phyloP scores from a whole-genome alignment of 768 basidiomycete species.

The Scleroderma bovista region DNA sequence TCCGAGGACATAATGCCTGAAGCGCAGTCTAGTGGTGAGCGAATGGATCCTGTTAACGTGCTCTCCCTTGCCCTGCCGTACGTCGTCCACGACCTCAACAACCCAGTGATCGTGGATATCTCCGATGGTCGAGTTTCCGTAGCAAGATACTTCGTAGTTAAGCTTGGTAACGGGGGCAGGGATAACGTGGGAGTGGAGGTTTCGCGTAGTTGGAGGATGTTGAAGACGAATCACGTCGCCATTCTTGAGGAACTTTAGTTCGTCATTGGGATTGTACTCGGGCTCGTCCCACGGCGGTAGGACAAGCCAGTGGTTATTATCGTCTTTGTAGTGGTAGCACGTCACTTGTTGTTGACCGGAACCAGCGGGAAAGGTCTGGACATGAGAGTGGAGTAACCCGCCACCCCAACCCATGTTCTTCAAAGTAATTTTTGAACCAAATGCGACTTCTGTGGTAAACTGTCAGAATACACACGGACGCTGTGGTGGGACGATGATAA shows the following conservation, averaged over 20 bases:
- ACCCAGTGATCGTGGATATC: slow-evolving; percentile 89
- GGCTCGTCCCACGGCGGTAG: slow-evolving; percentile 78
- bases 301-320: slow-evolving; percentile 90
- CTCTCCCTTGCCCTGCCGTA: slow-evolving; percentile 53
- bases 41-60: slow-evolving; percentile 73
- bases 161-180: slow-evolving; percentile 86
- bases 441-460: slow-evolving; percentile 63
- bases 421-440: slow-evolving; percentile 84
- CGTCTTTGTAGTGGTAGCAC: slow-evolving; percentile 99
- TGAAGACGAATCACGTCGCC: slow-evolving; percentile 77
- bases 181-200: slow-evolving; percentile 88
- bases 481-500: background rate
- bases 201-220: slow-evolving; percentile 79
- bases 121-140: slow-evolving; percentile 86
- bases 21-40: slow-evolving; percentile 83
- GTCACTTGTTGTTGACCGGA: slow-evolving; percentile 95
- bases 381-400: slow-evolving; percentile 92
- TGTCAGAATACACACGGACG: background rate
- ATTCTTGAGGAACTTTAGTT: slow-evolving; percentile 64
- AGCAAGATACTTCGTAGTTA: slow-evolving; percentile 89
- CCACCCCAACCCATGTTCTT: slow-evolving; percentile 99
- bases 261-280: slow-evolving; percentile 56
- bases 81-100: slow-evolving; percentile 91
- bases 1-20: slow-evolving; percentile 69
- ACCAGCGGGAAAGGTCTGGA: slow-evolving; percentile 91